Evolutionary conservation across 2,329 filamentous ascomycete species (phyloP), one percentile per base, ranked within the genome.

Genomic region (Calonectria hawksworthii): DNA sequence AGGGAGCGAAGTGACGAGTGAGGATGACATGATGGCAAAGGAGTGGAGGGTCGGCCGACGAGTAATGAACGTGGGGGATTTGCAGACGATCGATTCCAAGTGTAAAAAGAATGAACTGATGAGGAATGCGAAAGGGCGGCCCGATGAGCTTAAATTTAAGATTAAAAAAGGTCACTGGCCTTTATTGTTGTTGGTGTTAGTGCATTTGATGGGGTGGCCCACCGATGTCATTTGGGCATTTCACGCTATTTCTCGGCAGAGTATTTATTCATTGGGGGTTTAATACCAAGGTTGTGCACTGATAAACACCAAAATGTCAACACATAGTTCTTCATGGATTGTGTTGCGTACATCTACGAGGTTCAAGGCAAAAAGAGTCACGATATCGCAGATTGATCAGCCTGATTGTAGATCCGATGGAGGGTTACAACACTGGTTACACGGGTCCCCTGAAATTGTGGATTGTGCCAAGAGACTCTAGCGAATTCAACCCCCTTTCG

Each of bases 1-100:
- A 38, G 72, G 74, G 18, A 74, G 38, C 4, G 74, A 68, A 3
- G 68, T 72, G 52, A 65, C 47, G 30, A 63, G 10, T 11, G 75
- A 73, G 16, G 72, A 76, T 13, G 44, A 4, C 44, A 47, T 23
- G 38, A 44, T 44, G 18, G 38, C 38, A 44, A 44, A 44, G 18
- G 38, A 44, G 38, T 21, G 18, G 8, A 44, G 38, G 4, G n/a
- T 23, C 10, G 44, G 44, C n/a, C 9, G 23, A 47, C n/a, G 13
- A 47, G 44, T 18, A 47, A 47, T 13, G 44, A 47, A 18, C 23
- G 44, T 23, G 44, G 44, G 44, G 21, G 44, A 47, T 47, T 23
- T 23, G 11, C n/a, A 23, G 44, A 23, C 44, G 44, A 47, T 23
- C n/a, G 18, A 23, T 47, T 13, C 44, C n/a, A 13, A n/a, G 44